These are phyloP conservation scores for Arabis hirsuta DNA, from an alignment of 345 rosid genomes.

Conservation along the genomic window DNA sequence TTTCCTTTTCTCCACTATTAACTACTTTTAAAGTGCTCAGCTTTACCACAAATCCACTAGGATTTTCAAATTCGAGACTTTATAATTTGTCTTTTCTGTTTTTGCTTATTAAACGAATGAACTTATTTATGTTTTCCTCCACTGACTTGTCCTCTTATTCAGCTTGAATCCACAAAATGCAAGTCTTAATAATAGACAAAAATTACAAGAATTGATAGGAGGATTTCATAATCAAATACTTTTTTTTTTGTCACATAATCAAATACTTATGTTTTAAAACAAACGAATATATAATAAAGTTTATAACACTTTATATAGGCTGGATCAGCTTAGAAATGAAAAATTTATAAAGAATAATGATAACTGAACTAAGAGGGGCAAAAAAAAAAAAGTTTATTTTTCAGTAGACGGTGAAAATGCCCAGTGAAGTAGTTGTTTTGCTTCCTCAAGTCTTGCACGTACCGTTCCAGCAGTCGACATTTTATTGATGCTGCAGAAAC, in stretches of 20 bases:
- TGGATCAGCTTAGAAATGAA: neutral
- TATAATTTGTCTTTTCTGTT: neutral
- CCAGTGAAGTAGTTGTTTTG: constrained; percentile 45
- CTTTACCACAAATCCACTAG: neutral
- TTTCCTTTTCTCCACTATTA: constrained; percentile 3
- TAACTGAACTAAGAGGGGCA: neutral
- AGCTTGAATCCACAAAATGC: no score
- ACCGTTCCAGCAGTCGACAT: constrained; percentile 53
- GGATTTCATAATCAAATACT: neutral
- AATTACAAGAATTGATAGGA: neutral
- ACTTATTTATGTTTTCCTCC: no score
- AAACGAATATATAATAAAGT: neutral
- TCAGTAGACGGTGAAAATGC: constrained; percentile 27
- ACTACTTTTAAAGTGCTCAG: constrained; percentile 8
- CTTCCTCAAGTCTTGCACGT: constrained; percentile 56
- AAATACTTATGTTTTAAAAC: neutral
- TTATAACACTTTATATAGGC: neutral
- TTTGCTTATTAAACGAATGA: neutral
- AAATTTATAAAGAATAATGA: neutral
- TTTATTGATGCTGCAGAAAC: constrained; percentile 67
- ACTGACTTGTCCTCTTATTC: no score
- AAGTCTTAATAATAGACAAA: no score
- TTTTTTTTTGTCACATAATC: no score
- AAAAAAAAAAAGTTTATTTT: neutral
- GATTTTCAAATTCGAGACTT: neutral